Evolutionary conservation across 192 early-diverging fungal species (phyloP).

Genomic region (Backusella luteola): DNA sequence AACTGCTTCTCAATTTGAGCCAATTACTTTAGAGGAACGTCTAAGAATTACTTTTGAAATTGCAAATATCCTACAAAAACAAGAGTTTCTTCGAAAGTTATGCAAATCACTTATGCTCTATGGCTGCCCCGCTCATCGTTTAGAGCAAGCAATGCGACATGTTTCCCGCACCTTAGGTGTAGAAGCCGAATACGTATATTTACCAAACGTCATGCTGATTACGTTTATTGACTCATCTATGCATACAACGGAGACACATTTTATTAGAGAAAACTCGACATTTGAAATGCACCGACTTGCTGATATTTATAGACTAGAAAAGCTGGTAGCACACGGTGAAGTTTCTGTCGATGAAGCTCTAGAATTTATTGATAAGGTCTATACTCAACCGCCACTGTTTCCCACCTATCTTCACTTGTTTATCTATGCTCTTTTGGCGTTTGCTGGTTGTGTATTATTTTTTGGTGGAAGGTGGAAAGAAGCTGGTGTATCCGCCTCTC

Average conservation of each 20-base stretch:
- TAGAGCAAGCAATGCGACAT: conserved; percentile 61
- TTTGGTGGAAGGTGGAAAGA: conserved; percentile 71
- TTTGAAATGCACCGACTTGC: conserved; percentile 69
- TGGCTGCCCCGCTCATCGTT: conserved; percentile 64
- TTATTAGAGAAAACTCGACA: conserved; percentile 55
- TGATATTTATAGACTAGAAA: conserved; percentile 61
- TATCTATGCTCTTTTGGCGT: conserved; percentile 52
- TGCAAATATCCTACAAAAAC: conserved; percentile 66
- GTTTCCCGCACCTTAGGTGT: conserved; percentile 59
- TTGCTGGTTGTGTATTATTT: conserved; percentile 62
- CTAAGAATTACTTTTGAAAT: conserved; percentile 55
- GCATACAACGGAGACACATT: conserved; percentile 70
- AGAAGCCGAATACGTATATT: conserved; percentile 62
- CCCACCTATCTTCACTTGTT: conserved; percentile 57
- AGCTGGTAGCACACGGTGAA: conserved; percentile 59
- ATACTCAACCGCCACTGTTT: conserved; percentile 50
- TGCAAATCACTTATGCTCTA: conserved; percentile 68
- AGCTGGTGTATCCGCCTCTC: conserved; percentile 53
- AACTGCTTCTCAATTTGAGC: conserved; percentile 26
- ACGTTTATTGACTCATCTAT: conserved; percentile 71
- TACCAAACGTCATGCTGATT: conserved; percentile 76
- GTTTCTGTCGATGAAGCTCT: conserved; percentile 64
- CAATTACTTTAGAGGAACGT: conserved; percentile 44
- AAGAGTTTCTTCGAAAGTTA: conserved; percentile 59
- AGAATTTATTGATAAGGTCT: conserved; percentile 57